Evolutionary conservation across 2,329 filamentous ascomycete genomes (phyloP).

Genomic region (Herpotrichia juniperi): DNA sequence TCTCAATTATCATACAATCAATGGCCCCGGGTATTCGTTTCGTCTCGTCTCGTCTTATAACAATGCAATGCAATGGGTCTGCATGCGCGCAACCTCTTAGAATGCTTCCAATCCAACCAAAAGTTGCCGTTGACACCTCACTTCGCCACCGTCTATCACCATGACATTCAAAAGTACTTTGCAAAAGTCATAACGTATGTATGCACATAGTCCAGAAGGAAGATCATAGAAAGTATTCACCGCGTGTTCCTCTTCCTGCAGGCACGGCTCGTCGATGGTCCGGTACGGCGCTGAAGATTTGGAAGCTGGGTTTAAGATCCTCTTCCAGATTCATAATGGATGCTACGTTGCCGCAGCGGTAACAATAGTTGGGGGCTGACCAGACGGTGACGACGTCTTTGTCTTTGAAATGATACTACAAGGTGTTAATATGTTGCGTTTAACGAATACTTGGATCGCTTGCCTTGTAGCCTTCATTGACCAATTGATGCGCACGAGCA

Average conservation of each 20-base stretch:
- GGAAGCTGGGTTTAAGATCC: slow-evolving; percentile 88
- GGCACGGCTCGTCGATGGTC: slow-evolving; percentile 83
- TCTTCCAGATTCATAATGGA: slow-evolving; percentile 89
- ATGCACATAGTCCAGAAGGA: slow-evolving; percentile 16
- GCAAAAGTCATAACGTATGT: slow-evolving; percentile 19
- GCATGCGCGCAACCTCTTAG: slow-evolving; percentile 9
- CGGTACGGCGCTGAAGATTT: slow-evolving; percentile 88
- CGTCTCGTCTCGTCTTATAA: slow-evolving; percentile 16
- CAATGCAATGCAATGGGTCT: slow-evolving; percentile 21
- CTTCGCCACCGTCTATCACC: slow-evolving; percentile 17
- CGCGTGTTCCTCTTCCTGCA: slow-evolving; percentile 60
- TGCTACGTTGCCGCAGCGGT: slow-evolving; percentile 88
- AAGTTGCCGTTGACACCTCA: neutral
- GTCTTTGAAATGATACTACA: slow-evolving; percentile 87
- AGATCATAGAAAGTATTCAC: slow-evolving; percentile 58
- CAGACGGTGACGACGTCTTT: slow-evolving; percentile 88
- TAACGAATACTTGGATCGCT: neutral
- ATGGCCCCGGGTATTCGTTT: slow-evolving; percentile 21
- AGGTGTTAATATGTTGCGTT: slow-evolving; percentile 27
- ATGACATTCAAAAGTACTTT: slow-evolving; percentile 19
- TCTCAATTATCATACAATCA: slow-evolving; percentile 12
- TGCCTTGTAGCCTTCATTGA: slow-evolving; percentile 78
- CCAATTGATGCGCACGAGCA: slow-evolving; percentile 74
- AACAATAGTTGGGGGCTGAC: slow-evolving; percentile 97
- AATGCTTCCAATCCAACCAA: slow-evolving; percentile 5